Conservation (phyloP, 2,329 filamentous ascomycete species). For the Pseudogymnoascus sp. region DNA sequence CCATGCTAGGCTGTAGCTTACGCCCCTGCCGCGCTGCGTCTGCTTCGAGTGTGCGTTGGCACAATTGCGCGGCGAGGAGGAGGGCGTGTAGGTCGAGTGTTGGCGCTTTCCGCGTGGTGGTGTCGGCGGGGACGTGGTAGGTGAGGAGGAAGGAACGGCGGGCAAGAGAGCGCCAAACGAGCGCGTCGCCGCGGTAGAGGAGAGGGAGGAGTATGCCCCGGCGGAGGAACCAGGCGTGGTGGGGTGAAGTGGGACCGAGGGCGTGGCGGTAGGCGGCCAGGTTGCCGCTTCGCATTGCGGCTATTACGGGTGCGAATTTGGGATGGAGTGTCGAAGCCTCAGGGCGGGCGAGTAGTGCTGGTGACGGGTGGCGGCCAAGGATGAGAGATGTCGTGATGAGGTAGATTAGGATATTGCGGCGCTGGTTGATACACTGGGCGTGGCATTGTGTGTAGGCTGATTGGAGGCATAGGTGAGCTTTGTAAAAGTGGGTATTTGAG, state of each 20-base stretch:
- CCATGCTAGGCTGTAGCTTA: conserved; percentile 47
- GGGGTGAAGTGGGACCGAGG: conserved; percentile 42
- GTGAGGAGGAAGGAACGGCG: conserved; percentile 70
- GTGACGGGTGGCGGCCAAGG: conserved; percentile 72
- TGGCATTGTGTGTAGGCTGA: conserved; percentile 73
- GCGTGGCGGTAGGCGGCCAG: conserved; percentile 64
- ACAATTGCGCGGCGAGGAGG: conserved; percentile 51
- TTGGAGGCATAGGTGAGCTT: conserved; percentile 66
- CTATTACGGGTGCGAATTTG: conserved; percentile 65
- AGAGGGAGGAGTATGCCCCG: conserved; percentile 70
- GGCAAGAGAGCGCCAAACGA: conserved; percentile 77
- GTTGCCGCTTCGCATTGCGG: conserved; percentile 64
- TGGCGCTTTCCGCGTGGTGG: conserved; percentile 53
- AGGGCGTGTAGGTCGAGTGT: conserved; percentile 67
- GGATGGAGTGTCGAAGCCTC: conserved; percentile 58
- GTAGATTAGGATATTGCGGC: conserved; percentile 72
- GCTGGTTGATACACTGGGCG: conserved; percentile 65
- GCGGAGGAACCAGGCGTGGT: conserved; percentile 65
- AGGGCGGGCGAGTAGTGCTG: conserved; percentile 55
- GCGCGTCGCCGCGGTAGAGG: conserved; percentile 65
- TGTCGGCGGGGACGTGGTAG: conserved; percentile 58
- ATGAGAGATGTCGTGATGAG: conserved; percentile 77
- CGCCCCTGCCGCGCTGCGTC: conserved; percentile 29
- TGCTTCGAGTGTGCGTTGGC: conserved; percentile 52
- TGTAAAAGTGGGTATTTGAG: conserved; percentile 72